A percentile compares a stretch with the other conserved stretches of the same genome.
phyloP scores from a whole-genome alignment of 2,329 filamentous ascomycete genomes.

The Aspergillus costaricaensis region DNA sequence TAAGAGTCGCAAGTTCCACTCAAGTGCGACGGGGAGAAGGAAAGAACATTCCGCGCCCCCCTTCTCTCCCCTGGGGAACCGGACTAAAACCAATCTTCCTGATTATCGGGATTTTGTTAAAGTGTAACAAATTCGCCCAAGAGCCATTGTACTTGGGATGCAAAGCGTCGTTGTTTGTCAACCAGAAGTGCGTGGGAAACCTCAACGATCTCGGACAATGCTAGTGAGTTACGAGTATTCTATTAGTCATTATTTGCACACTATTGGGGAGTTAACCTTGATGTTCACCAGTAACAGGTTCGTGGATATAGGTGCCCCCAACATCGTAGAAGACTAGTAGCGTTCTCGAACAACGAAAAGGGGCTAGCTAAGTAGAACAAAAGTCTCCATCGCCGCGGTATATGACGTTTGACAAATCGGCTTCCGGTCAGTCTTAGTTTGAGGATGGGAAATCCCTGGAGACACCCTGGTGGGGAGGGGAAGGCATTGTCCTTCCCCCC shows the following conservation, averaged over 20 bases:
- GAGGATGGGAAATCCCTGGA: neutral
- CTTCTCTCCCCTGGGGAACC: slow-evolving; percentile 17
- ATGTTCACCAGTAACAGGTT: neutral
- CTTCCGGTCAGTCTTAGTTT: neutral
- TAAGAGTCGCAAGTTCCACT: slow-evolving; percentile 10
- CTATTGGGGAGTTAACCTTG: neutral
- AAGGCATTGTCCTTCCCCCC: neutral
- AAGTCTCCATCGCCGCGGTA: neutral
- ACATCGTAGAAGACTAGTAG: neutral
- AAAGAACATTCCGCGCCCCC: slow-evolving; percentile 24
- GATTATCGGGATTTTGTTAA: slow-evolving; percentile 20
- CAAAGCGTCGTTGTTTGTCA: neutral
- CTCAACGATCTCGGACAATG: slow-evolving; percentile 1
- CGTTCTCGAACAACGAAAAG: neutral
- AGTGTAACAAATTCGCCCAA: slow-evolving; percentile 13
- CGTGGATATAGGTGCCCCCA: neutral
- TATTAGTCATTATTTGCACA: slow-evolving; percentile 1
- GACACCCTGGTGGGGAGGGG: neutral
- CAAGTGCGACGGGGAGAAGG: slow-evolving; percentile 20
- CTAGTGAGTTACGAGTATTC: neutral
- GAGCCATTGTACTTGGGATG: neutral
- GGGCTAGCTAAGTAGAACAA: neutral
- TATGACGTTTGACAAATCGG: slow-evolving; percentile 3
- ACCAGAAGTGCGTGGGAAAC: neutral
- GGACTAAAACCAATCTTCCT: slow-evolving; percentile 23